Conservation (phyloP, 1,139 yeast genomes). For the Citeromyces siamensis region DNA sequence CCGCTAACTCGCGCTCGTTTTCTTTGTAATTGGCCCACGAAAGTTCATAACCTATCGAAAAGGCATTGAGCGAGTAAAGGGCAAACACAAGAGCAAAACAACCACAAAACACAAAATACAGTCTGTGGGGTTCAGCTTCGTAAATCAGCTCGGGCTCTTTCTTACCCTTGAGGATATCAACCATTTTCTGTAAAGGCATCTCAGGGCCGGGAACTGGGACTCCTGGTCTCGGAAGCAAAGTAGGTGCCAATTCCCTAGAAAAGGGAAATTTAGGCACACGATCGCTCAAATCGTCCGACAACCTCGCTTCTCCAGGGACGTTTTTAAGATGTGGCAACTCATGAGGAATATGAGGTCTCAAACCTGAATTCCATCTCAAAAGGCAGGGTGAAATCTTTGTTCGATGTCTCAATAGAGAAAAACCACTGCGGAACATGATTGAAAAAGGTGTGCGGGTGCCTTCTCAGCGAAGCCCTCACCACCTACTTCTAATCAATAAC, state of each 20-base stretch:
- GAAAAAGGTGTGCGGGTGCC: no score
- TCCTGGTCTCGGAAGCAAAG: conserved; percentile 60
- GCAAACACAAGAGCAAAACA: conserved; percentile 59
- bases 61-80: conserved; percentile 53
- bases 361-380: background rate
- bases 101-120: conserved; percentile 60
- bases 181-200: conserved; percentile 49
- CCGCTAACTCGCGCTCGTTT: conserved; percentile 33
- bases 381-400: no score
- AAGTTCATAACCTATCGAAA: conserved; percentile 39
- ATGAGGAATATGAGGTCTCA: background rate
- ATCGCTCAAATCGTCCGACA: conserved; percentile 32
- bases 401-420: no score
- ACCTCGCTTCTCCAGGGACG: conserved; percentile 43
- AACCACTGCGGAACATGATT: no score
- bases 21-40: conserved; percentile 46
- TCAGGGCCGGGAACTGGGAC: conserved; percentile 55
- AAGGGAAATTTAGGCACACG: conserved; percentile 56
- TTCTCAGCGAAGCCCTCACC: no score
- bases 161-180: conserved; percentile 43
- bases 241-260: conserved; percentile 53
- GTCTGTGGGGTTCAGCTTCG: conserved; percentile 74
- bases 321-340: background rate
- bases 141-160: conserved; percentile 62
- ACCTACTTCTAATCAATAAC: no score